Base-by-base conservation (phyloP, 2,329 filamentous ascomycete species). In the Arthrobotrys musiformis region DNA sequence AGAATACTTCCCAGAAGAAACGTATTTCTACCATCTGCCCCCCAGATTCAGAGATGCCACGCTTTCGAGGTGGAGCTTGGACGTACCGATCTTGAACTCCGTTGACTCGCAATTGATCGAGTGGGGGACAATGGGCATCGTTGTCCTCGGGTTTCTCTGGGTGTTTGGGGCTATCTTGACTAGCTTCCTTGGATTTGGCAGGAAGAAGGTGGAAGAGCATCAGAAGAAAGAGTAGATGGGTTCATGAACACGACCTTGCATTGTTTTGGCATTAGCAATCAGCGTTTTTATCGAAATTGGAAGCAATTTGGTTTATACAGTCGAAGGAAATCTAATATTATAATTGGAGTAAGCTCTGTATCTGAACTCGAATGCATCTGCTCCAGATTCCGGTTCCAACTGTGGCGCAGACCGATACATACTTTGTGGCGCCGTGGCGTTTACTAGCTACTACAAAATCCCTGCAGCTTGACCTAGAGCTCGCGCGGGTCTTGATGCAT, bases 91-190 rank as follows among this genome's bases (percentile, higher is more conserved):
- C 22, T 42, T 81, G 28, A 78, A 79, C 24, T 70, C 79, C 35
- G 54, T 63, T 11, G 68, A 79, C 54, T 61, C 70, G 6, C 52
- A 70, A 19, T 50, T 68, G 2, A 79, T 81, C 7, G 78, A 80
- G 62, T 73, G 68, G 35, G 79, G 80, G 9, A 81, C 80, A 0
- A 75, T 79, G 37, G 77, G 68, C 2, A 52, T 78, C 6, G 69
- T 81, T n/a, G 62, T 70, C 15, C 11, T 79, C 8, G 80, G 80
- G 9, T 81, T 81, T 66, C 58, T 79, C 17, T 80, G 78, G 74
- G 66, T 80, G 40, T 48, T 79, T 30, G 70, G 48, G 8, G 77
- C 68, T 28, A 64, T 79, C 42, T 7, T 72, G 44, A 19, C 64
- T 13, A 79, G 68, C 17, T 44, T 76, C 30, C 8, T 76, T 6